Evolutionary conservation across 1,139 yeast genomes (phyloP).

Genomic region (Suhomyces terraborum): DNA sequence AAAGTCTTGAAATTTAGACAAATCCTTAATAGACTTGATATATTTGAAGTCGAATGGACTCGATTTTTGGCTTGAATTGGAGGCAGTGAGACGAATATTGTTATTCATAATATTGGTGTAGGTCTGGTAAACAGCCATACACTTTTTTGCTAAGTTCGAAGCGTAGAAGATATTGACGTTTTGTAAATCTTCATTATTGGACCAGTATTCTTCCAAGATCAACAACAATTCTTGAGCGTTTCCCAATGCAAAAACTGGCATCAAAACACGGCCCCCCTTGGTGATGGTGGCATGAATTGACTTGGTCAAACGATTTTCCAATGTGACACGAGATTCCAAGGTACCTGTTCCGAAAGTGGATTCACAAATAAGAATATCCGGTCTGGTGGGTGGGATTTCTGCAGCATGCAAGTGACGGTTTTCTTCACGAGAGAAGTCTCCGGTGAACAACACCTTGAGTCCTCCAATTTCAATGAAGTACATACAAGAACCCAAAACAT

Average conservation of each 20-base stretch:
- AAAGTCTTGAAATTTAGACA: slow-evolving; percentile 86
- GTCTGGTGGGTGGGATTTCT: slow-evolving; percentile 86
- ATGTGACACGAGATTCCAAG: slow-evolving; percentile 85
- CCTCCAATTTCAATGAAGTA: slow-evolving; percentile 95
- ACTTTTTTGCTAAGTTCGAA: slow-evolving; percentile 88
- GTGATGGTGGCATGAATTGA: slow-evolving; percentile 80
- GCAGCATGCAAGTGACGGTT: slow-evolving; percentile 95
- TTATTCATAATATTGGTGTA: slow-evolving; percentile 98
- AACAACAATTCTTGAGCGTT: slow-evolving; percentile 91
- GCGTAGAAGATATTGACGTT: slow-evolving; percentile 85
- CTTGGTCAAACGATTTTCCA: slow-evolving; percentile 78
- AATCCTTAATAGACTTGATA: slow-evolving; percentile 74
- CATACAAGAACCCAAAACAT: slow-evolving; percentile 98
- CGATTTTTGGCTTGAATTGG: slow-evolving; percentile 34
- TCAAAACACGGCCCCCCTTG: slow-evolving; percentile 87
- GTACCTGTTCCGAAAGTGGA: slow-evolving; percentile 98
- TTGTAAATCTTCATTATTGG: slow-evolving; percentile 77
- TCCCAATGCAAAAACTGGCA: slow-evolving; percentile 96
- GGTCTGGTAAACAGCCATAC: slow-evolving; percentile 97
- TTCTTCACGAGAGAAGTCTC: slow-evolving; percentile 94
- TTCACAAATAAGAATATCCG: slow-evolving; percentile 90
- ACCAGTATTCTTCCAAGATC: slow-evolving; percentile 94
- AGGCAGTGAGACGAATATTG: slow-evolving; percentile 71
- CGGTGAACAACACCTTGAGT: slow-evolving; percentile 83
- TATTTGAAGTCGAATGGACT: slow-evolving; percentile 92